Base-by-base conservation (phyloP, 495 filamentous ascomycete genomes). In the Tuber umbilicatum region DNA sequence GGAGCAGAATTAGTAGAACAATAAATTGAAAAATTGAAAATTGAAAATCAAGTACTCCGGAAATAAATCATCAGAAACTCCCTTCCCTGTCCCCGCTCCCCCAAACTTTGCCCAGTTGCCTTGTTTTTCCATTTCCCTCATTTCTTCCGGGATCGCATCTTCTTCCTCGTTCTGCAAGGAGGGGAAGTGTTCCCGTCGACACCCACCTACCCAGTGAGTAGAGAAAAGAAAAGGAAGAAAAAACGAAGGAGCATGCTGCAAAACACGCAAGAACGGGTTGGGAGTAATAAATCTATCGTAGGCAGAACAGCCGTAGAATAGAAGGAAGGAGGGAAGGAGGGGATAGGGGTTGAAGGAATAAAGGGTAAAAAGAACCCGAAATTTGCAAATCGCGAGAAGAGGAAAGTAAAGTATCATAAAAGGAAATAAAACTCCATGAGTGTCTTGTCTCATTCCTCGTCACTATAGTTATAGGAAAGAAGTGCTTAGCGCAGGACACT, bases 61-160 rank as follows among this genome's bases (percentile, higher is more conserved):
- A 27, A 60, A 60, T 60, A 60, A 60, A 60, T 60, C 21, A 47
- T 47, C n/a, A 60, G 50, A 60, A 60, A 60, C 50, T 60, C 50
- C 50, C 50, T n/a, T 60, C n/a, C 50, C n/a, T 60, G n/a, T 19
- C 50, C 50, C 50, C 50, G n/a, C 50, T 60, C 31, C 50, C 31
- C 23, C n/a, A 14, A 60, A 27, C 27, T 35, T 64, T 31, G 19
- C 45, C 7, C 5, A 50, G 45, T 50, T 50, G 2, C 17, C 14
- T 64, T 17, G 31, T 64, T 16, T 17, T 31, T 64, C 31, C 19
- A 1, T 17, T 64, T 27, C 21, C 2, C n/a, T 50, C 10, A 2
- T 60, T 27, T 27, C n/a, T 60, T 27, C 7, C 10, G 27, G 27
- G 50, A 64, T 1, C 27, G 27, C 4, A 2, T 27, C 55, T 64